These are phyloP conservation scores for Dalechampia spathulata DNA, from an alignment of 441 rosid species.

Conservation along the genomic window DNA sequence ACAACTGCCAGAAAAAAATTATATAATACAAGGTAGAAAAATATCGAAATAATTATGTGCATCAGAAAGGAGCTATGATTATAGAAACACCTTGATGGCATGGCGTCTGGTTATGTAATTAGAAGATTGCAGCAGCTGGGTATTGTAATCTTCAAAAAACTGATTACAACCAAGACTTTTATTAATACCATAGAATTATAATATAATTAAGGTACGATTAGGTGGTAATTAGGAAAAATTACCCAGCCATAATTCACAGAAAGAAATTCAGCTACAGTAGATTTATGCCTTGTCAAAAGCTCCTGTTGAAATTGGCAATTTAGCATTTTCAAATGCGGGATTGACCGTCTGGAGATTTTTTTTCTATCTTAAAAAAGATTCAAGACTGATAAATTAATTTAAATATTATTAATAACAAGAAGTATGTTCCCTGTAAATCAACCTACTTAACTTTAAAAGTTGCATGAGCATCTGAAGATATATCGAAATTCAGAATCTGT, in stretches of 20 bases:
- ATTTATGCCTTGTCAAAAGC: conserved; percentile 78
- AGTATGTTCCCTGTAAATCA: not conserved
- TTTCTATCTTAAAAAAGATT: no score
- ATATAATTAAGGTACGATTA: no score
- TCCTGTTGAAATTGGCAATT: conserved; percentile 30
- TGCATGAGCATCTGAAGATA: conserved; percentile 65
- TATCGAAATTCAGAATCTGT: conserved; percentile 71
- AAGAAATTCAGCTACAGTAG: conserved; percentile 71
- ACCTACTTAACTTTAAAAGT: conserved; percentile 49
- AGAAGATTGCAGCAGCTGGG: conserved; percentile 48
- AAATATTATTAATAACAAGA: no score
- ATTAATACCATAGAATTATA: no score
- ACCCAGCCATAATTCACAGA: conserved; percentile 64
- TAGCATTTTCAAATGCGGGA: not conserved
- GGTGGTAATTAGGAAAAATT: conserved; percentile 6
- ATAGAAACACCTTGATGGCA: conserved; percentile 53
- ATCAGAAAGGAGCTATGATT: no score
- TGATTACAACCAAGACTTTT: conserved; percentile 16
- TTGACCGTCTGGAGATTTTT: no score
- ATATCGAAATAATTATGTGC: no score
- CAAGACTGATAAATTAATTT: no score
- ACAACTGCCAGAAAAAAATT: conserved; percentile 26
- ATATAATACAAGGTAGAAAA: no score
- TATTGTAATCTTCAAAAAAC: conserved; percentile 70
- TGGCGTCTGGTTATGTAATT: conserved; percentile 72